Percentiles rank a stretch among this genome's conserved stretches.
Conservation (phyloP, 2,329 filamentous ascomycete species). For the Rutstroemia sp. region DNA sequence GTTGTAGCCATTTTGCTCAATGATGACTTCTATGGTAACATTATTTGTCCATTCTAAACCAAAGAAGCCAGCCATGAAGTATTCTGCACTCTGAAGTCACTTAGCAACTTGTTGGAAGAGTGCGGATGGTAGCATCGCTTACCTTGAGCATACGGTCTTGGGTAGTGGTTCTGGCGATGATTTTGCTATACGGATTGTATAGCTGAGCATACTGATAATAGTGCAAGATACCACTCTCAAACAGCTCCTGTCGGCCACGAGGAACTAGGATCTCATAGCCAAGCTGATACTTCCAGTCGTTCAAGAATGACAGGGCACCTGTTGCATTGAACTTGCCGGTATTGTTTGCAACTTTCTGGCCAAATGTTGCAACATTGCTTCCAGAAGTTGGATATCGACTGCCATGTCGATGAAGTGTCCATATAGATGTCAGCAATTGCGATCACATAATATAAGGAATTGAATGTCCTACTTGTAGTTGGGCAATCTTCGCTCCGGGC, state of each 20-base stretch:
- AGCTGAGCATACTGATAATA: constrained; percentile 50
- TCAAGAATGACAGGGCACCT: constrained; percentile 57
- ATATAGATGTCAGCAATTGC: constrained; percentile 20
- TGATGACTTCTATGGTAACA: constrained; percentile 64
- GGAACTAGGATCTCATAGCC: constrained; percentile 67
- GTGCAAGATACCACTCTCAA: constrained; percentile 62
- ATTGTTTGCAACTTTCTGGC: constrained; percentile 48
- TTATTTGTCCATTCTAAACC: constrained; percentile 67
- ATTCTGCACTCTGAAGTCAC: constrained; percentile 46
- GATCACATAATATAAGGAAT: neutral
- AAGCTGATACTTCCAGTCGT: constrained; percentile 60
- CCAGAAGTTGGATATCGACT: constrained; percentile 62
- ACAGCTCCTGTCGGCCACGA: constrained; percentile 65
- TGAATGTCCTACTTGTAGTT: constrained; percentile 42
- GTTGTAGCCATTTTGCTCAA: constrained; percentile 57
- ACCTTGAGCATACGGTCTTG: constrained; percentile 69
- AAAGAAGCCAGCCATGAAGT: constrained; percentile 74
- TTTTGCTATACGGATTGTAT: constrained; percentile 65
- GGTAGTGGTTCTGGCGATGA: constrained; percentile 66
- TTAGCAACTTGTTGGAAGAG: neutral
- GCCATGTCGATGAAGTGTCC: constrained; percentile 69
- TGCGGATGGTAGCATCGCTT: constrained; percentile 30
- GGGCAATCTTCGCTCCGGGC: constrained; percentile 57
- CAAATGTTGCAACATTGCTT: constrained; percentile 47
- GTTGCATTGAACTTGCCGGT: constrained; percentile 47